Conservation (phyloP, 371 early-diverging fungal genomes). For the Apophysomyces trapeziformis region DNA sequence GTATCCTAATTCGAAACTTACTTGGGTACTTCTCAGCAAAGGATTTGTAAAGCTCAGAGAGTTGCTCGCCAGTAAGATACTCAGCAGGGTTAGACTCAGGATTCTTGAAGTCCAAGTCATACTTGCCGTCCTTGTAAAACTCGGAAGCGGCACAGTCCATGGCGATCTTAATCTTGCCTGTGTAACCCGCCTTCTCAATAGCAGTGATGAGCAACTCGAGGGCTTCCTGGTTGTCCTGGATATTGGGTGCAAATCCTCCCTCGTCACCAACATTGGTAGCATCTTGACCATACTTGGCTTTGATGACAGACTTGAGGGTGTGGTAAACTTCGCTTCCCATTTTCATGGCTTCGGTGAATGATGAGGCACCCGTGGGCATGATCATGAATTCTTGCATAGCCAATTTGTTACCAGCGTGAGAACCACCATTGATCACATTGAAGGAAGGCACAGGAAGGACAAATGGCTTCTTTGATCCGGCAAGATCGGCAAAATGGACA, state of each 20-base stretch:
- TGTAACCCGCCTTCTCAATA: slow-evolving; percentile 94
- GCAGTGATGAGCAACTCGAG: slow-evolving; percentile 93
- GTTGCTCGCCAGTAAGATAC: slow-evolving; percentile 79
- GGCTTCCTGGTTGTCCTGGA: slow-evolving; percentile 97
- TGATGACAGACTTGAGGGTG: slow-evolving; percentile 93
- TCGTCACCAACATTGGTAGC: slow-evolving; percentile 99
- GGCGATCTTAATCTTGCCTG: slow-evolving; percentile 95
- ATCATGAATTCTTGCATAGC: slow-evolving; percentile 99
- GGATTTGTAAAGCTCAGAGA: slow-evolving; percentile 86
- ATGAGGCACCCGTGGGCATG: slow-evolving; percentile 93
- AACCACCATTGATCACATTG: slow-evolving; percentile 99
- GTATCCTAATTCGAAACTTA: slow-evolving; percentile 10
- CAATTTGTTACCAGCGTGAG: slow-evolving; percentile 99
- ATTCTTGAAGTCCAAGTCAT: slow-evolving; percentile 98
- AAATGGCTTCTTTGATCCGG: slow-evolving; percentile 82
- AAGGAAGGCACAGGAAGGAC: slow-evolving; percentile 98
- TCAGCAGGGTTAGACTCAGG: slow-evolving; percentile 80
- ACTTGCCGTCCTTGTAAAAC: slow-evolving; percentile 96
- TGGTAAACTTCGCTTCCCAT: slow-evolving; percentile 98
- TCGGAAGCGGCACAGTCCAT: slow-evolving; percentile 99
- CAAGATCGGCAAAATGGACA: slow-evolving; percentile 90
- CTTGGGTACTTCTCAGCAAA: slow-evolving; percentile 92
- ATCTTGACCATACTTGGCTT: slow-evolving; percentile 98
- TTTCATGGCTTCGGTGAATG: slow-evolving; percentile 97
- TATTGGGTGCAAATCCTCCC: slow-evolving; percentile 99